phyloP scores from a whole-genome alignment of 1,284 basidiomycete genomes.

The Cryptococcus amylolentus region DNA sequence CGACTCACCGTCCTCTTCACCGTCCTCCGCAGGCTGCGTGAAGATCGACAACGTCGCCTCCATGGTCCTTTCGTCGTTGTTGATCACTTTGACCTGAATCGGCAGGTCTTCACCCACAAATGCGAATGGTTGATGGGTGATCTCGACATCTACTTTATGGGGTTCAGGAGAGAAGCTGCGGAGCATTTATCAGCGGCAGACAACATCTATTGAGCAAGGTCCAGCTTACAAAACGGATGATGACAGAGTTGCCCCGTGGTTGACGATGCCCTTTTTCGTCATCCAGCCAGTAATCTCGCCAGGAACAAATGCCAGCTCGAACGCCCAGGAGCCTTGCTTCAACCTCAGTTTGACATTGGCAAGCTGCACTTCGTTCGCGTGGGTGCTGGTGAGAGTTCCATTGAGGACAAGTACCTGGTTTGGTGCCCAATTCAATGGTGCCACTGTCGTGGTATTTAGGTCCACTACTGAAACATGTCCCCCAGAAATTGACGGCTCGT shows the following conservation, averaged over 20 bases:
- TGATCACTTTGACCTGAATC: slow-evolving; percentile 63
- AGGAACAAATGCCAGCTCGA: slow-evolving; percentile 26
- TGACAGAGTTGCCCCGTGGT: slow-evolving; percentile 19
- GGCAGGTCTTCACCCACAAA: slow-evolving; percentile 74
- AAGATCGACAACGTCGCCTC: slow-evolving; percentile 68
- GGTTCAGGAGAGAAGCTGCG: slow-evolving; percentile 62
- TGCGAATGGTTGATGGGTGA: slow-evolving; percentile 63
- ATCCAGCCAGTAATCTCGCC: slow-evolving; percentile 21
- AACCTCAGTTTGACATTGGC: slow-evolving; percentile 24
- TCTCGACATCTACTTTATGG: slow-evolving; percentile 58
- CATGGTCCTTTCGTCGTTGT: slow-evolving; percentile 64
- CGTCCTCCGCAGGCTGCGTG: slow-evolving; percentile 74
- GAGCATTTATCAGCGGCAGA: too few species aligned
- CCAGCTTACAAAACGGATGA: slow-evolving; percentile 14
- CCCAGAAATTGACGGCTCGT: neutral
- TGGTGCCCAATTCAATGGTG: slow-evolving; percentile 20
- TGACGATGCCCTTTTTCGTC: slow-evolving; percentile 6
- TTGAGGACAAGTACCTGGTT: slow-evolving; percentile 17
- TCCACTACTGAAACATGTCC: neutral
- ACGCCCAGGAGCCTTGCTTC: slow-evolving; percentile 31
- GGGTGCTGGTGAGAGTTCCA: slow-evolving; percentile 13
- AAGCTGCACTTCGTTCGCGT: slow-evolving; percentile 29
- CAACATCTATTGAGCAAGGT: neutral
- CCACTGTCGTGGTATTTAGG: slow-evolving; percentile 1
- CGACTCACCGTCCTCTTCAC: slow-evolving; percentile 65